Base-by-base conservation (phyloP, 2,329 filamentous ascomycete species). In the Colletotrichum sp. region DNA sequence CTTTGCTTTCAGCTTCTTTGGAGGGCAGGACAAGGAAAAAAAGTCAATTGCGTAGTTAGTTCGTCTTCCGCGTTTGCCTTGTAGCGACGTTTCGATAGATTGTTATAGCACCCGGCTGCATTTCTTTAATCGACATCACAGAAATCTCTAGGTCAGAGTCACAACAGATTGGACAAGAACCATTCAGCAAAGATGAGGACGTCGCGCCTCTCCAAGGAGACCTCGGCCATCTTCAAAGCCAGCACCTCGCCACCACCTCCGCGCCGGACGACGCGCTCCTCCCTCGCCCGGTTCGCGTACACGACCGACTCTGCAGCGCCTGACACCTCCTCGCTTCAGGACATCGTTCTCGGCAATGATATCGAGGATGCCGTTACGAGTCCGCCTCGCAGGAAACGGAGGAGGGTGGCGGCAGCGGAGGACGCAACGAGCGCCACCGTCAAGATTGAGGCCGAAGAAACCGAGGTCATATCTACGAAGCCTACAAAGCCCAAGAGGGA, bases 171-270 rank as follows among this genome's bases (percentile, higher is more conserved):
- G 43, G 43, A 21, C 18, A n/a, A n/a, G 38, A 21, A 48, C 1
- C 43, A 21, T 8, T 13, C 43, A 32, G 34, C 13, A 64, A 61
- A 67, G 12, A 93, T 92, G 91, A 87, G 89, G 57, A 90, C 90
- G 6, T 93, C 92, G 10, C 86, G 88, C 57, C 83, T 92, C 68
- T 92, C 91, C 10, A 87, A 87, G 79, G 91, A 93, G 32, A 90
- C 92, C 1, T 84, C 90, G 6, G 91, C 88, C 77, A 82, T 92
- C n/a, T 84, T 92, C 64, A 86, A 89, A 36, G 21, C 74, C 34
- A 82, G 85, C 8, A 79, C 88, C n/a, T 71, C 84, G 57, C 79
- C 78, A 48, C 80, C 81, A 26, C 80, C 83, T 15, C 84, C 85
- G 10, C 86, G 87, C 60, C 86, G 89, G 76, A 86, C 86, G 73